Percentiles rank a stretch among this genome's conserved stretches.
phyloP scores from a whole-genome alignment of 257 asterid genomes.

The Gentiana straminea region DNA sequence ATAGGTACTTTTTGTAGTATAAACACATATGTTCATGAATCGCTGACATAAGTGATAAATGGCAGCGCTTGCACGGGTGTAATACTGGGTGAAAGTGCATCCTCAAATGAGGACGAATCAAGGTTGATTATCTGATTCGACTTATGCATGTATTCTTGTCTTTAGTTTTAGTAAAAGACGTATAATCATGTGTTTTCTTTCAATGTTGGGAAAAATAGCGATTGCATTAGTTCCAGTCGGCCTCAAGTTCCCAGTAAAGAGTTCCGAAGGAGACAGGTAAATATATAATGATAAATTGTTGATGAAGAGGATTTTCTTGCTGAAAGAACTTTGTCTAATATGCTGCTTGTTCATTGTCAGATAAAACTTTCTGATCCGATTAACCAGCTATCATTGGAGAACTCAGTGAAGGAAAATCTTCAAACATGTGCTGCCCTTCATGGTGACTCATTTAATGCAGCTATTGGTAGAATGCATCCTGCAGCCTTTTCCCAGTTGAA shows the following conservation, averaged over 20 bases:
- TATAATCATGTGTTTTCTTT: constrained; percentile 5
- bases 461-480: constrained; percentile 84
- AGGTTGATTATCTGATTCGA: constrained; percentile 35
- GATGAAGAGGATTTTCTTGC: constrained; percentile 3
- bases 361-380: constrained; percentile 81
- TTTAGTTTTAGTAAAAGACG: background rate
- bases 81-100: constrained; percentile 74
- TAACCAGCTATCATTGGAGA: constrained; percentile 68
- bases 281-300: constrained; percentile 8
- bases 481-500: constrained; percentile 67
- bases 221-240: constrained; percentile 51
- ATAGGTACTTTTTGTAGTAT: background rate
- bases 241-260: constrained; percentile 80
- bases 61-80: constrained; percentile 76
- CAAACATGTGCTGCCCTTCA: constrained; percentile 82
- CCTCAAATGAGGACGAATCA: constrained; percentile 84
- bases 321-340: constrained; percentile 1
- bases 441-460: constrained; percentile 70
- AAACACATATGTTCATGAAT: constrained; percentile 7
- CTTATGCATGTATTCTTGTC: background rate
- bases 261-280: constrained; percentile 90
- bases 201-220: constrained; percentile 37
- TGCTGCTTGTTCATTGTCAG: constrained; percentile 27
- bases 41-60: constrained; percentile 16
- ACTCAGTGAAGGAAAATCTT: constrained; percentile 76